phyloP scores from a whole-genome alignment of 1,284 basidiomycete genomes.

The Athelia sp. region DNA sequence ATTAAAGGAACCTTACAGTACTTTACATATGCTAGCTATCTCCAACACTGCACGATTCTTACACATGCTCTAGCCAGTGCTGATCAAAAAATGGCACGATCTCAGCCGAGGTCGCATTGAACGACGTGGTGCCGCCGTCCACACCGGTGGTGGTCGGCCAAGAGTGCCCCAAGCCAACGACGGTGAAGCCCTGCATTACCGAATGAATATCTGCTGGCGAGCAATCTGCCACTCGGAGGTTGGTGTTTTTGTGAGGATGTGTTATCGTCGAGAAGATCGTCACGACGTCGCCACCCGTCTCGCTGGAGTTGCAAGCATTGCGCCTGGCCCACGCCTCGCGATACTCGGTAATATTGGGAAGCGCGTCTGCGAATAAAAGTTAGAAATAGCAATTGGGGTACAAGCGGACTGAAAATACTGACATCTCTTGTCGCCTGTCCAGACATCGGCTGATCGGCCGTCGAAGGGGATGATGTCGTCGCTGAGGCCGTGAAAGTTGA shows the following conservation, averaged over 20 bases:
- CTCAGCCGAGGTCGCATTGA: conserved; percentile 15
- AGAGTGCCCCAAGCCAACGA: conserved; percentile 12
- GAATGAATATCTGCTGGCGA: conserved; percentile 3
- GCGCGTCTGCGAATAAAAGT: neutral
- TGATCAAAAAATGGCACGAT: conserved; percentile 16
- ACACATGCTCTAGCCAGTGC: conserved; percentile 1
- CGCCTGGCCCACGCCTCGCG: neutral
- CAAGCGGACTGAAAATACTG: neutral
- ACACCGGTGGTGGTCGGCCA: conserved; percentile 11
- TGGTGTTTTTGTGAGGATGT: neutral
- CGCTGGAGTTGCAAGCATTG: neutral
- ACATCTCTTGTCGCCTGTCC: neutral
- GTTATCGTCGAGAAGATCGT: neutral
- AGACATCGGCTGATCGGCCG: conserved; percentile 4
- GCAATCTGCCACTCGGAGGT: neutral
- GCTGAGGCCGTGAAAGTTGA: conserved; percentile 15
- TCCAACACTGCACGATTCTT: too few species aligned
- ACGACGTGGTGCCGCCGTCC: conserved; percentile 8
- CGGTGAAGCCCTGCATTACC: conserved; percentile 13
- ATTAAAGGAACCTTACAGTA: too few species aligned
- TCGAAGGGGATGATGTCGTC: conserved; percentile 12
- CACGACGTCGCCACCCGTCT: neutral
- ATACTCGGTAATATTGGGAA: conserved; percentile 1
- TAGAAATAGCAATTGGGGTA: neutral
- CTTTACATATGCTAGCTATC: too few species aligned